Conservation (phyloP, 176 grass and related monocot genomes). For the Triticum turgidum region DNA sequence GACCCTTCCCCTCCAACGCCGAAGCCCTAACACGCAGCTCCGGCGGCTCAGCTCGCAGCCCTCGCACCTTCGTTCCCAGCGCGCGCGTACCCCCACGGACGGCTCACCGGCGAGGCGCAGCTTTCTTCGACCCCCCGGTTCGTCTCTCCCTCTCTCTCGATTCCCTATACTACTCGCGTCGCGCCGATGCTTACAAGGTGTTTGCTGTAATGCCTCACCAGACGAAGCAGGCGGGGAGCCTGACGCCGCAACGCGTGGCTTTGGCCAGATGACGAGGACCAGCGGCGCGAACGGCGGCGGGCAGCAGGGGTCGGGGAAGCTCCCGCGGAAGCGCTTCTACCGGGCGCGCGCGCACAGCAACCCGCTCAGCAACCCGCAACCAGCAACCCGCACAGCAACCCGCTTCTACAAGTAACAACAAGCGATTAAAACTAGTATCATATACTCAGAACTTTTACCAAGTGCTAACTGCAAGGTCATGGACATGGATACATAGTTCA, state of each 20-base stretch:
- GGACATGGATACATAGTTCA: not conserved
- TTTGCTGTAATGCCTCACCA: not conserved
- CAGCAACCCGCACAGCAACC: no score
- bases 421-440: not conserved
- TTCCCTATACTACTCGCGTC: not conserved
- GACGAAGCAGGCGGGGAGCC: not conserved
- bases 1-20: not conserved
- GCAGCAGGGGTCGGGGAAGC: constrained; percentile 35
- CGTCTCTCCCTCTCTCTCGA: not conserved
- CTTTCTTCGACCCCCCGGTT: not conserved
- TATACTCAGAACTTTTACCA: not conserved
- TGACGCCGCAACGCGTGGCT: not conserved
- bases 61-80: not conserved
- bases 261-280: constrained; percentile 32
- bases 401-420: not conserved
- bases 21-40: constrained; percentile 18
- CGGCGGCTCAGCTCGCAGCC: not conserved
- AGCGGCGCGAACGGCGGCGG: not conserved
- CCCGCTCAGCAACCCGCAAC: constrained; percentile 78
- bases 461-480: not conserved
- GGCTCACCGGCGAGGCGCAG: not conserved
- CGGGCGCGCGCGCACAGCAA: constrained; percentile 84
- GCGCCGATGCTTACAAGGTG: not conserved
- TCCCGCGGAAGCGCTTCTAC: constrained; percentile 87
- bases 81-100: not conserved